phyloP scores from a whole-genome alignment of 768 basidiomycete species.

The Ramaria sp. region DNA sequence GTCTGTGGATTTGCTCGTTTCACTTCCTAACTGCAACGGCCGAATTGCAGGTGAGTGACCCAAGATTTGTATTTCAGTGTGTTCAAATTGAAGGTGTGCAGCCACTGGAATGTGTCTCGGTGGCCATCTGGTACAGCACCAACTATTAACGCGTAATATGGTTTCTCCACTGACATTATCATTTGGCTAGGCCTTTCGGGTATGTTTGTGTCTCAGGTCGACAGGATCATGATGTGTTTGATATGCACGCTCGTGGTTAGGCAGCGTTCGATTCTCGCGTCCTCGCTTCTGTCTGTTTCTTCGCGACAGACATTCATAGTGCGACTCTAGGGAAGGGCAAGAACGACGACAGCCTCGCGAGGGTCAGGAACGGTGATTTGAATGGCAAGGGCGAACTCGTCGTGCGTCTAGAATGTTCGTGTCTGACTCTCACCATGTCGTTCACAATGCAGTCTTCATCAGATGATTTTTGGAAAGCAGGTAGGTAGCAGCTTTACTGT shows the following conservation, averaged over 20 bases:
- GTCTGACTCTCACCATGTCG: not conserved
- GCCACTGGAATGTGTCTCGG: slow-evolving; percentile 90
- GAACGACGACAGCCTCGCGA: slow-evolving; percentile 69
- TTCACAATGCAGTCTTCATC: not conserved
- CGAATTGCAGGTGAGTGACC: slow-evolving; percentile 62
- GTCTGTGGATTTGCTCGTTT: slow-evolving; percentile 62
- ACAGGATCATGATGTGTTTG: not conserved
- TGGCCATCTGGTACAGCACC: slow-evolving; percentile 61
- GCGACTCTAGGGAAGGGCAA: slow-evolving; percentile 80
- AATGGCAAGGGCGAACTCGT: slow-evolving; percentile 74
- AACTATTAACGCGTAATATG: not conserved
- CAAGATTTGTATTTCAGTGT: slow-evolving; percentile 3
- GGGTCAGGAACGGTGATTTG: slow-evolving; percentile 67
- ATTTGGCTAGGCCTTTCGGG: slow-evolving; percentile 40
- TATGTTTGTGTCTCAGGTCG: slow-evolving; percentile 15
- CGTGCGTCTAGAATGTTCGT: slow-evolving; percentile 31
- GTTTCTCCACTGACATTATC: not conserved
- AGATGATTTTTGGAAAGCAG: slow-evolving; percentile 97
- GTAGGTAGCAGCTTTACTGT: slow-evolving; percentile 24
- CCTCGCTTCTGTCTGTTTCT: slow-evolving; percentile 82
- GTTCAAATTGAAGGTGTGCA: slow-evolving; percentile 17
- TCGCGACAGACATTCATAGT: slow-evolving; percentile 87
- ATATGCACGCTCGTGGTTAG: slow-evolving; percentile 25
- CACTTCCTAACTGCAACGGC: slow-evolving; percentile 79
- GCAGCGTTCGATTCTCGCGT: slow-evolving; percentile 84